Conservation (phyloP, 192 early-diverging fungal genomes). For the Pilaira anomala region DNA sequence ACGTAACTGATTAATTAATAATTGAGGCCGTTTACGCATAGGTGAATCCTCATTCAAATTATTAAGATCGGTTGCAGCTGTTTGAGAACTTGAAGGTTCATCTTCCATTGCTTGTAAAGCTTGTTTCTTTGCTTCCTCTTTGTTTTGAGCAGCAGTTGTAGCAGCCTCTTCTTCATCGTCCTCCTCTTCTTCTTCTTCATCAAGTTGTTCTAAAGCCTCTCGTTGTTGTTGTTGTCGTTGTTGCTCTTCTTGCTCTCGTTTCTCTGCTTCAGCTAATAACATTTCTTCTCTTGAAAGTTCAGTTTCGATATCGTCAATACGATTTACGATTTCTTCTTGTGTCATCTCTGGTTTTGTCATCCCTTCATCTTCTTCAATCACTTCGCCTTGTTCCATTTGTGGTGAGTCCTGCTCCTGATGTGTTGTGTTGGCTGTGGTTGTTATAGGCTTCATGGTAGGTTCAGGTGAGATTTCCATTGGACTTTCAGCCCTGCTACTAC, state of each 20-base stretch:
- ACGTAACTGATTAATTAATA: slow-evolving; percentile 44
- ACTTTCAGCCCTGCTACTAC: too few species aligned
- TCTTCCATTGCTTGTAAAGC: slow-evolving; percentile 19
- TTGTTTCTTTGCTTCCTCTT: slow-evolving; percentile 22
- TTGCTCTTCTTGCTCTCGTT: slow-evolving; percentile 17
- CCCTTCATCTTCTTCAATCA: neutral
- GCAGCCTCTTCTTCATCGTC: slow-evolving; percentile 16
- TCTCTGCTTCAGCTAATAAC: slow-evolving; percentile 17
- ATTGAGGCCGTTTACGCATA: slow-evolving; percentile 37
- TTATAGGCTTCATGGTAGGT: neutral
- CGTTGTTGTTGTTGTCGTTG: slow-evolving; percentile 14
- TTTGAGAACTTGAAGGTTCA: neutral
- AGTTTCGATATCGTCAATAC: slow-evolving; percentile 39
- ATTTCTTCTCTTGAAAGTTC: slow-evolving; percentile 36
- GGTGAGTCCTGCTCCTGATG: neutral
- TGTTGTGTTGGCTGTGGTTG: neutral
- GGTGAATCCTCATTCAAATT: slow-evolving; percentile 20
- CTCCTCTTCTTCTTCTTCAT: slow-evolving; percentile 9
- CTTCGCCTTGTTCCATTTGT: neutral
- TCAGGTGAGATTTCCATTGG: too few species aligned
- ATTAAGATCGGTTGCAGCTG: neutral
- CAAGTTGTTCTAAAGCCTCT: slow-evolving; percentile 5
- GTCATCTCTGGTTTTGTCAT: slow-evolving; percentile 8
- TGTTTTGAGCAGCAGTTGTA: slow-evolving; percentile 11
- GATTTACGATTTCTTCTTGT: slow-evolving; percentile 36